Percentiles rank a stretch among this genome's conserved stretches.
Evolutionary conservation across 441 rosid genomes (phyloP).

Genomic region (Bruguiera hainesii): DNA sequence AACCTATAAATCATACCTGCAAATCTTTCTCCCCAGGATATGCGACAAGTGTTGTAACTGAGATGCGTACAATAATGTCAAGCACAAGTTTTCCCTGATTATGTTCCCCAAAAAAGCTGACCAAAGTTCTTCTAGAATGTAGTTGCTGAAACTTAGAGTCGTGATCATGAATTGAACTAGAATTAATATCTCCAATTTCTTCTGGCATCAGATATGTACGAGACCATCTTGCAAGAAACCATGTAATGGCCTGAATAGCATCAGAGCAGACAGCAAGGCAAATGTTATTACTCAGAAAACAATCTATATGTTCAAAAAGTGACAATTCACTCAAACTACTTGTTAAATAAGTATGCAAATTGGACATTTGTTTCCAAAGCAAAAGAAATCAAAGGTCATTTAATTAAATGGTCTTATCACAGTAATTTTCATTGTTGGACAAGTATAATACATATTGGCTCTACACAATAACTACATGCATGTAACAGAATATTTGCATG

Average conservation of each 20-base stretch:
- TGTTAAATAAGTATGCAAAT: too few relatives aligned
- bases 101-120: slow-evolving; percentile 72
- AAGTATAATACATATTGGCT: too few relatives aligned
- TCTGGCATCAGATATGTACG: slow-evolving; percentile 78
- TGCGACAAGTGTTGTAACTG: slow-evolving; percentile 69
- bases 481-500: too few relatives aligned
- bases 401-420: too few relatives aligned
- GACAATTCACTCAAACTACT: too few relatives aligned
- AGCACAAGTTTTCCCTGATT: slow-evolving; percentile 79
- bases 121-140: slow-evolving; percentile 55
- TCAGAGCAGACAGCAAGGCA: slow-evolving; percentile 21
- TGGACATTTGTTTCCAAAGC: too few relatives aligned
- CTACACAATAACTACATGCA: too few relatives aligned
- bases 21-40: slow-evolving; percentile 95
- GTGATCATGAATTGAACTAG: slow-evolving; percentile 40
- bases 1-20: slow-evolving; percentile 55
- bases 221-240: slow-evolving; percentile 98
- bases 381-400: too few relatives aligned
- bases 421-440: too few relatives aligned
- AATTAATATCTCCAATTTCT: slow-evolving; percentile 39
- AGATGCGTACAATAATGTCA: slow-evolving; percentile 75
- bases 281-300: background rate
- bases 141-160: slow-evolving; percentile 44
- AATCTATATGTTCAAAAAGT: too few relatives aligned
- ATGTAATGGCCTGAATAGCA: slow-evolving; percentile 74